Base-by-base conservation (phyloP, 1,284 basidiomycete species). In the Polyporus tsugae region DNA sequence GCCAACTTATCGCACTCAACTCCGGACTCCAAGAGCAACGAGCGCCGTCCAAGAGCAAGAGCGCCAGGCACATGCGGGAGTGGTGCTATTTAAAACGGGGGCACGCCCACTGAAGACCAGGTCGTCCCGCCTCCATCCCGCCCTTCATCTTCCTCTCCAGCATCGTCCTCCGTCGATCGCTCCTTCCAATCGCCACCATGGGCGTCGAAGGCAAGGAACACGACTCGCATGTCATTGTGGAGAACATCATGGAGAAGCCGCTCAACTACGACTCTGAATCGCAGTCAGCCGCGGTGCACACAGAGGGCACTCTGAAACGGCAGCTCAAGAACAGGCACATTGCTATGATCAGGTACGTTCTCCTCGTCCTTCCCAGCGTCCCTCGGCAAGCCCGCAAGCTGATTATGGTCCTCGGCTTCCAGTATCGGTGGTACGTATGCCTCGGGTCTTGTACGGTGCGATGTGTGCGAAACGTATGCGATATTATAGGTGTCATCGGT, bases 401-500 rank as follows among this genome's bases (percentile, higher is more conserved):
- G 17, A 60, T 62, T 29, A 63, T 29, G 25, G 3, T 29, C 33
- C 15, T 11, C 58, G 22, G 13, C 42, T n/a, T 41, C 46, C 53
- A 82, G 80, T 80, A 82, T 82, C 64, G 80, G 80, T 67, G 80
- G 79, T 74, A 66, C 33, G 69, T 67, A 49, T n/a, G 10, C 6
- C n/a, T 11, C 5, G 19, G n/a, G 38, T 39, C n/a, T 60, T 4
- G 11, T 60, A 9, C 36, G 9, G 22, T 33, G 10, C 17, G 19
- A n/a, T n/a, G 6, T n/a, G 36, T 36, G 55, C 35, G 39, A 38
- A 29, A 33, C 29, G 3, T 36, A 3, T 52, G 49, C 42, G 49
- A 58, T 63, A 36, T 62, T 87, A 85, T 84, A 89, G 90, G 91
- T 81, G 92, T 94, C 68, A 93, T 94, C 72, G 92, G 92, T 66